These are phyloP conservation scores for Triadica sebifera DNA, from an alignment of 345 rosid genomes.

Conservation along the genomic window DNA sequence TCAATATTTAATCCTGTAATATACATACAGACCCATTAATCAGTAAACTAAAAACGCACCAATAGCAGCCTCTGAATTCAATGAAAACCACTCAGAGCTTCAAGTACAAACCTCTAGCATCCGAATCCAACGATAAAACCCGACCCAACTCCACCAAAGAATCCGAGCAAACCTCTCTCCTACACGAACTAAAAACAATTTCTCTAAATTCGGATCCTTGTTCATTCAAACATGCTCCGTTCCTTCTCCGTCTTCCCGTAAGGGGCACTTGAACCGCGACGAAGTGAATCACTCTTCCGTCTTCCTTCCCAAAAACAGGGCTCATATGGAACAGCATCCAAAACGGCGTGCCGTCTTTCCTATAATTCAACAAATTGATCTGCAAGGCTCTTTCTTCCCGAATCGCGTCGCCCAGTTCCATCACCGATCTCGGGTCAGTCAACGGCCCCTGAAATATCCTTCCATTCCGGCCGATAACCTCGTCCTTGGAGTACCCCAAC, in stretches of 20 bases:
- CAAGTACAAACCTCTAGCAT: conserved; percentile 43
- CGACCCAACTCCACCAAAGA: conserved; percentile 40
- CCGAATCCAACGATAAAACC: conserved; percentile 42
- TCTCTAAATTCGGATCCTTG: conserved; percentile 38
- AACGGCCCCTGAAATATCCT: conserved; percentile 73
- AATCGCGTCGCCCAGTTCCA: conserved; percentile 86
- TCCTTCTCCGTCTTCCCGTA: conserved; percentile 23
- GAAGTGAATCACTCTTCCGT: conserved; percentile 67
- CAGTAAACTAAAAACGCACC: not conserved
- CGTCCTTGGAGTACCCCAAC: conserved; percentile 62
- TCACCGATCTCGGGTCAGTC: conserved; percentile 64
- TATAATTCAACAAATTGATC: conserved; percentile 68
- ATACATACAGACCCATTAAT: conserved; percentile 9
- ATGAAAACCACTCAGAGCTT: not conserved
- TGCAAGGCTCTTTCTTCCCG: conserved; percentile 63
- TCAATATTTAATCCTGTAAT: conserved; percentile 54
- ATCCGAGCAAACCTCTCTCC: conserved; percentile 72
- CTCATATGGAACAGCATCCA: conserved; percentile 82
- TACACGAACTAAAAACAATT: conserved; percentile 65
- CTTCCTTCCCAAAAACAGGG: conserved; percentile 61
- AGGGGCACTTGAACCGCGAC: conserved; percentile 89
- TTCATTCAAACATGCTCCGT: conserved; percentile 38
- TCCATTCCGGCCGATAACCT: conserved; percentile 79
- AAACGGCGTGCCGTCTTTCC: conserved; percentile 83
- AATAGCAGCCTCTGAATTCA: not conserved